These are phyloP conservation scores for Bocquillonia castaneifolia DNA, from an alignment of 441 rosid genomes.

Conservation along the genomic window DNA sequence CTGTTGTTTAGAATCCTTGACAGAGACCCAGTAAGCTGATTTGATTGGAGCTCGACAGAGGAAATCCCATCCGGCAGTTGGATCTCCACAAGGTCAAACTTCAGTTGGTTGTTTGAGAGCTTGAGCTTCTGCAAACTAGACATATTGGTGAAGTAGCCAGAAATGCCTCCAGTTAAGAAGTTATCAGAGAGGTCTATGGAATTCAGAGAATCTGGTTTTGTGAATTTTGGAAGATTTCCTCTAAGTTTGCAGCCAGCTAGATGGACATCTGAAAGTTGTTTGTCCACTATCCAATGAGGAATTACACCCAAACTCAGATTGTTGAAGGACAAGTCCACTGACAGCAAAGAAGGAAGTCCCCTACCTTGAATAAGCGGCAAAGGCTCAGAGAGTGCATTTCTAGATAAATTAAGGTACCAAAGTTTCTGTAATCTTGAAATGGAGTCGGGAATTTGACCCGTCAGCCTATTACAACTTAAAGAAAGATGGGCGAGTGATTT, in stretches of 20 bases:
- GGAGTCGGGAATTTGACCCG: constrained; percentile 66
- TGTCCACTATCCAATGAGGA: constrained; percentile 68
- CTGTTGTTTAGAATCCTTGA: constrained; percentile 59
- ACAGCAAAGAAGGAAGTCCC: constrained; percentile 63
- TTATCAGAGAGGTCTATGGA: constrained; percentile 72
- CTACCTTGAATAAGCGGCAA: constrained; percentile 49
- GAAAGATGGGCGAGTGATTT: constrained; percentile 68
- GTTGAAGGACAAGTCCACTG: constrained; percentile 86
- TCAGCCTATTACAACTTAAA: constrained; percentile 53
- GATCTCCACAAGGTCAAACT: constrained; percentile 52
- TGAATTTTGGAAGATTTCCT: constrained; percentile 64
- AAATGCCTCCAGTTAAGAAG: constrained; percentile 50
- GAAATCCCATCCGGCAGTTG: constrained; percentile 55
- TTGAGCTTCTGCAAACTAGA: constrained; percentile 56
- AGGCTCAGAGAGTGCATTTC: constrained; percentile 66
- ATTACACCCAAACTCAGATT: constrained; percentile 57
- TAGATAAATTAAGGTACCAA: constrained; percentile 87
- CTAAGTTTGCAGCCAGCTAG: constrained; percentile 78
- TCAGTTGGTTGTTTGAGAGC: constrained; percentile 71
- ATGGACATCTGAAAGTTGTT: constrained; percentile 52
- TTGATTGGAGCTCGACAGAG: constrained; percentile 55
- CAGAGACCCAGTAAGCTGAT: constrained; percentile 65
- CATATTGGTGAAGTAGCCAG: constrained; percentile 55
- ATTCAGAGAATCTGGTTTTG: constrained; percentile 54
- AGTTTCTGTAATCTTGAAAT: constrained; percentile 58